Evolutionary conservation across 352 stramenopile species (phyloP).

Genomic region (Globisporangium paddicum): DNA sequence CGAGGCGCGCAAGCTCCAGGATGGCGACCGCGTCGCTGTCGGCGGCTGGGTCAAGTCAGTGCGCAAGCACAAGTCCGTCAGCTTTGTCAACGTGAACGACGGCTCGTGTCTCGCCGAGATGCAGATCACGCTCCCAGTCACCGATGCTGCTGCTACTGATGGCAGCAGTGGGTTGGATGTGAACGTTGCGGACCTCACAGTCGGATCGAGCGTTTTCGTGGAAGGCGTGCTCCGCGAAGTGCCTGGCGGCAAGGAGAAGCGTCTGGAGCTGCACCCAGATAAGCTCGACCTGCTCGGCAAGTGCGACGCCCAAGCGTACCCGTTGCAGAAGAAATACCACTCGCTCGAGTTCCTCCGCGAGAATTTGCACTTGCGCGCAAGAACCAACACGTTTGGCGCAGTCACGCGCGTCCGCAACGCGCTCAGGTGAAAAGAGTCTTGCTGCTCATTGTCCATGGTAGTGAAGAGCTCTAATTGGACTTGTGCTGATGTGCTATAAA

Average conservation of each 20-base stretch:
- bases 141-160: too few species aligned
- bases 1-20: constrained; percentile 28
- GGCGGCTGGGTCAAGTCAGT: constrained; percentile 95
- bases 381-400: constrained; percentile 96
- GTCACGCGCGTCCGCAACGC: constrained; percentile 93
- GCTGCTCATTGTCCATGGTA: too few species aligned
- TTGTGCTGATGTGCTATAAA: constrained; percentile 11
- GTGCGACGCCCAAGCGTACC: constrained; percentile 92
- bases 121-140: constrained; percentile 85
- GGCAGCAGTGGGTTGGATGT: constrained; percentile 24
- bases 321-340: constrained; percentile 98
- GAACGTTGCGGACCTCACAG: constrained; percentile 88
- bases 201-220: constrained; percentile 91
- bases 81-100: constrained; percentile 97
- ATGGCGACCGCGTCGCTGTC: constrained; percentile 40
- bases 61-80: constrained; percentile 96
- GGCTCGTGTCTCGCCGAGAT: constrained; percentile 90
- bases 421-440: constrained; percentile 70
- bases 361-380: constrained; percentile 93
- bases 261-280: constrained; percentile 90
- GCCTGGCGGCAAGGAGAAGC: constrained; percentile 82
- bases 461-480: neutral
- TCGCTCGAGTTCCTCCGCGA: constrained; percentile 96
- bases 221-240: constrained; percentile 88
- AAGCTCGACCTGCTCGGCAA: constrained; percentile 86